Percentiles rank a stretch among this genome's conserved stretches.
Conservation (phyloP, 176 grass and related monocot species). For the Musa schizocarpa region DNA sequence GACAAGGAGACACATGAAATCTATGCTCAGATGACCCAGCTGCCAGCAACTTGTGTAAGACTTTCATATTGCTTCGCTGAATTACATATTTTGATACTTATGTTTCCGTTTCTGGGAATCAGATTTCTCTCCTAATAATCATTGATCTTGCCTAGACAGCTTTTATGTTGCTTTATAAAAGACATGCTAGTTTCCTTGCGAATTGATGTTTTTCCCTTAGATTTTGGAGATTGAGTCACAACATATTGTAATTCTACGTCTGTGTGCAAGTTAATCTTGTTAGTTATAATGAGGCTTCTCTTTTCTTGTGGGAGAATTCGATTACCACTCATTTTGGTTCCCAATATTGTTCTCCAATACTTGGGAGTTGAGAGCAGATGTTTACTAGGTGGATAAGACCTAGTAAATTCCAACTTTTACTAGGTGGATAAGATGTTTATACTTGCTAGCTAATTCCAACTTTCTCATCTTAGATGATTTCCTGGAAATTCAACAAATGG, state of each 20-base stretch:
- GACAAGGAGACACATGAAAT: slow-evolving; percentile 98
- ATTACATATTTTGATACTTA: not conserved
- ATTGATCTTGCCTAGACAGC: not conserved
- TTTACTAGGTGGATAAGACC: not conserved
- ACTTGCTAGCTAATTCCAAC: too few relatives aligned
- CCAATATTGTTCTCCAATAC: not conserved
- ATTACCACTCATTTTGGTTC: not conserved
- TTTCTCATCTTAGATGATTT: not conserved
- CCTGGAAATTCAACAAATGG: not conserved
- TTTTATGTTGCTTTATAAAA: not conserved
- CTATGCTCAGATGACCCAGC: slow-evolving; percentile 93
- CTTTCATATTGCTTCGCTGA: not conserved
- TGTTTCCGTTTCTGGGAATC: not conserved
- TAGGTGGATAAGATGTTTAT: not conserved
- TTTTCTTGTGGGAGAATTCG: not conserved
- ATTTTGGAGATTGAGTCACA: too few relatives aligned
- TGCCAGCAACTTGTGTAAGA: slow-evolving; percentile 79
- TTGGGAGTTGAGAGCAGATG: too few relatives aligned
- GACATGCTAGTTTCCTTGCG: too few relatives aligned
- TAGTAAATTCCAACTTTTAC: too few relatives aligned
- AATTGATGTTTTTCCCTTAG: too few relatives aligned
- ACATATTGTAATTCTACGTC: too few relatives aligned
- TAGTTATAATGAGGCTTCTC: too few relatives aligned
- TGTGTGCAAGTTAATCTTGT: too few relatives aligned
- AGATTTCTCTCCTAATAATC: not conserved